phyloP scores from a whole-genome alignment of 225 moss, liverwort and hornwort species.

The Sphagnum contortum region DNA sequence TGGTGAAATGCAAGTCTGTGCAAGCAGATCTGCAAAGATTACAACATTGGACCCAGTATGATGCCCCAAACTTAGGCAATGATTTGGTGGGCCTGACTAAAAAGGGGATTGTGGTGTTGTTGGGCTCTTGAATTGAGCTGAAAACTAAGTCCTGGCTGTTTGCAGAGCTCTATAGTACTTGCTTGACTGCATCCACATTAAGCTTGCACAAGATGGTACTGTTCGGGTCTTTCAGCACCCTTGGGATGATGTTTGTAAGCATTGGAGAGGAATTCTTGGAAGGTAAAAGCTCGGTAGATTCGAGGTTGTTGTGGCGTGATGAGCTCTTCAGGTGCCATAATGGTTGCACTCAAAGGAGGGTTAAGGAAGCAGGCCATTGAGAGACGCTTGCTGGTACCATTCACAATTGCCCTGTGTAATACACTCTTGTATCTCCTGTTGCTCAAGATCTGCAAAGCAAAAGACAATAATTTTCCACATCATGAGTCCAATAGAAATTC shows the following conservation, averaged over 20 bases:
- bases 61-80: no score
- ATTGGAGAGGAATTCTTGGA: constrained; percentile 6
- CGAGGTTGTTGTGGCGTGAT: constrained; percentile 10
- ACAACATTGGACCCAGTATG: no score
- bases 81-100: no score
- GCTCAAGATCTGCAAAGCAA: constrained; percentile 9
- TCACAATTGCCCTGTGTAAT: constrained; percentile 14
- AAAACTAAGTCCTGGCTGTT: no score
- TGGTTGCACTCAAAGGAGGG: constrained; percentile 1
- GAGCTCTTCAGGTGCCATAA: constrained; percentile 8
- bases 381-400: constrained; percentile 8
- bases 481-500: no score
- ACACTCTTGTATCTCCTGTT: constrained; percentile 19
- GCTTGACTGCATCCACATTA: no score
- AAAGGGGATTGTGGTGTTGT: no score
- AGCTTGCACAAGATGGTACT: background rate
- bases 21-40: no score
- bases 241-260: background rate
- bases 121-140: no score
- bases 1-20: no score
- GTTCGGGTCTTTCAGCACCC: background rate
- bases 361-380: constrained; percentile 15
- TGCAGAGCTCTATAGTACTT: no score
- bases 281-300: constrained; percentile 9
- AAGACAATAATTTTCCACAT: no score